Percentiles rank a stretch among this genome's conserved stretches.
phyloP scores from a whole-genome alignment of 1,284 basidiomycete genomes.

The Pseudozyma thailandica region DNA sequence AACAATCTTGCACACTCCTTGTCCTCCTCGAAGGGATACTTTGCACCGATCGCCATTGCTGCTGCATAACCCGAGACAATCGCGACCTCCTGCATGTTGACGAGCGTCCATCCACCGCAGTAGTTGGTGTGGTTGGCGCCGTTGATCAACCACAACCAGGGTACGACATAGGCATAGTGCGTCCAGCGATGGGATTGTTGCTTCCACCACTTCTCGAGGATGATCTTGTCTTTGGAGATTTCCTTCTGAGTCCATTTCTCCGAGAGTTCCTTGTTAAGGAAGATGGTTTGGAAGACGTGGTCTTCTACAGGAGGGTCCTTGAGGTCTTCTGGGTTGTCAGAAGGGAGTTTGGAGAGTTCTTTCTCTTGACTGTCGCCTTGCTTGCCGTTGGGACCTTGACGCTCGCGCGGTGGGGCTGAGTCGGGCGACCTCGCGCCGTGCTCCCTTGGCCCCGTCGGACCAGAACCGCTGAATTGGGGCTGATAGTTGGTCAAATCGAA shows the following conservation, averaged over 20 bases:
- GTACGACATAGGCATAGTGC: slow-evolving; percentile 73
- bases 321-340: slow-evolving; percentile 17
- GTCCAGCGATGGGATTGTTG: slow-evolving; percentile 75
- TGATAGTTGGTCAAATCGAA: slow-evolving; percentile 74
- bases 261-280: slow-evolving; percentile 73
- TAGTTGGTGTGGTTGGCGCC: slow-evolving; percentile 70
- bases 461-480: slow-evolving; percentile 70
- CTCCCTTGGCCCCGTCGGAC: slow-evolving; percentile 41
- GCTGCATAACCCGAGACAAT: slow-evolving; percentile 75
- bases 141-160: slow-evolving; percentile 76
- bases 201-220: slow-evolving; percentile 75
- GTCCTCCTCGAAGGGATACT: slow-evolving; percentile 69
- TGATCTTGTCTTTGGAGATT: slow-evolving; percentile 72
- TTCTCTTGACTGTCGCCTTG: slow-evolving; percentile 43
- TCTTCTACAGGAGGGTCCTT: slow-evolving; percentile 67
- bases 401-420: slow-evolving; percentile 47
- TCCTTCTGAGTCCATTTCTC: slow-evolving; percentile 73
- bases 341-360: slow-evolving; percentile 27
- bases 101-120: slow-evolving; percentile 69
- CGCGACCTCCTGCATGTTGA: slow-evolving; percentile 75
- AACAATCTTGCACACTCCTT: slow-evolving; percentile 71
- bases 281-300: slow-evolving; percentile 77
- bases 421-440: slow-evolving; percentile 20
- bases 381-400: slow-evolving; percentile 42
- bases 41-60: slow-evolving; percentile 74